phyloP scores from a whole-genome alignment of 2,329 filamentous ascomycete genomes.

The Fusarium sp. region DNA sequence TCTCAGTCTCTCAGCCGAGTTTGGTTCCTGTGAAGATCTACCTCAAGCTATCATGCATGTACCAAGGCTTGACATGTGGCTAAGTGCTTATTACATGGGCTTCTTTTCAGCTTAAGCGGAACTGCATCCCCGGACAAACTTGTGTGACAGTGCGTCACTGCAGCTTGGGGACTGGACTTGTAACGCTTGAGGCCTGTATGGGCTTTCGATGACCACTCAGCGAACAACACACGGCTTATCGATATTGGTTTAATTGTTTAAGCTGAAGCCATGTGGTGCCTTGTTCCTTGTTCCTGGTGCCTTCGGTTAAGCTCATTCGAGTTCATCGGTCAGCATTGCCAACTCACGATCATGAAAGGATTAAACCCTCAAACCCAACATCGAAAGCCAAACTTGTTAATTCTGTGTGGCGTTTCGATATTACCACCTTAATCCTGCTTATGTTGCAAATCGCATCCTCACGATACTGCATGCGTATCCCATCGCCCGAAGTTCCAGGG shows the following conservation, averaged over 20 bases:
- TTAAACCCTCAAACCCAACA: neutral
- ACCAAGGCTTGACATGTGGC: constrained; percentile 9
- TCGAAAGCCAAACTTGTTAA: constrained; percentile 11
- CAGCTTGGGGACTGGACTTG: constrained; percentile 24
- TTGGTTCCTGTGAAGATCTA: constrained; percentile 5
- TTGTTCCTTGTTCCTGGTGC: constrained; percentile 32
- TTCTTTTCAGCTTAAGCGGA: constrained; percentile 13
- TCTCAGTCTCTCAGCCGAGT: neutral
- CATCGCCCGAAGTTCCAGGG: constrained; percentile 10
- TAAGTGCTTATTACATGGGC: constrained; percentile 15
- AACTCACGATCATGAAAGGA: neutral
- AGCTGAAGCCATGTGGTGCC: constrained; percentile 17
- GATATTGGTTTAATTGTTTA: constrained; percentile 23
- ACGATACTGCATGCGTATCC: constrained; percentile 6
- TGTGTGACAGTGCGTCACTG: constrained; percentile 36
- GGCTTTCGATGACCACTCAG: constrained; percentile 29
- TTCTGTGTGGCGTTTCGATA: constrained; percentile 15
- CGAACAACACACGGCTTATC: constrained; percentile 40
- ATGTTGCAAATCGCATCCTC: neutral
- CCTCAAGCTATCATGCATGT: constrained; percentile 6
- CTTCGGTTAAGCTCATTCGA: constrained; percentile 3
- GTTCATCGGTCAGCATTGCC: constrained; percentile 2
- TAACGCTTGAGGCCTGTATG: neutral
- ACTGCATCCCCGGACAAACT: constrained; percentile 24
- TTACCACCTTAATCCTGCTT: constrained; percentile 19